Conservation (phyloP, 305 asterid genomes). For the Solanum hybrid region DNA sequence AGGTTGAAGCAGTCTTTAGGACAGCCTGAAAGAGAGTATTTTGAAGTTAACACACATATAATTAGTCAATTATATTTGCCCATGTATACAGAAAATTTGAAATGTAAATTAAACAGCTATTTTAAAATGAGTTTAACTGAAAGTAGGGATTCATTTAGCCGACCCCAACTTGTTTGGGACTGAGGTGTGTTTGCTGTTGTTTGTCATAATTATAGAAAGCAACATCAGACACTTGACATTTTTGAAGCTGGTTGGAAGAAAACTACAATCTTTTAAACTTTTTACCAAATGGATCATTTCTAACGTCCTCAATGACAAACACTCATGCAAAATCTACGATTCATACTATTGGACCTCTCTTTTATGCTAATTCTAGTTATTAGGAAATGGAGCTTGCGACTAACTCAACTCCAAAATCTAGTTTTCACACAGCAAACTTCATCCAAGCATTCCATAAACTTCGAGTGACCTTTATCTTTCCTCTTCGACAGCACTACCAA, state of each 20-base stretch:
- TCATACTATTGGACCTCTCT: background rate
- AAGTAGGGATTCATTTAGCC: background rate
- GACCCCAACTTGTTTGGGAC: background rate
- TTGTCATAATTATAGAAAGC: background rate
- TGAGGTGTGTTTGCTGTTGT: background rate
- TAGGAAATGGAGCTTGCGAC: background rate
- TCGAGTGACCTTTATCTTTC: background rate
- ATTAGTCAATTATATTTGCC: background rate
- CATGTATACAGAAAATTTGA: background rate
- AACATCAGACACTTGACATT: background rate
- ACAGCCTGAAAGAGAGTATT: conserved; percentile 44
- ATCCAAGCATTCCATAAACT: background rate
- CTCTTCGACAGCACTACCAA: background rate
- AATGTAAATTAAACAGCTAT: background rate
- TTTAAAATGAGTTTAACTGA: background rate
- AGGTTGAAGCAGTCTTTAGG: conserved; percentile 92
- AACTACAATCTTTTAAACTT: background rate
- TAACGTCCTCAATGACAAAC: background rate
- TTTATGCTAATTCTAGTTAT: background rate
- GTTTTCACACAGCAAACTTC: background rate
- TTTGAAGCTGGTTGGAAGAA: background rate
- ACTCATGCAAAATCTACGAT: background rate
- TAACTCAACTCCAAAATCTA: background rate
- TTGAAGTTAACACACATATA: background rate
- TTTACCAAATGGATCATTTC: background rate